Base-by-base conservation (phyloP, 192 early-diverging fungal species). In the Martensiomyces pterosporus region DNA sequence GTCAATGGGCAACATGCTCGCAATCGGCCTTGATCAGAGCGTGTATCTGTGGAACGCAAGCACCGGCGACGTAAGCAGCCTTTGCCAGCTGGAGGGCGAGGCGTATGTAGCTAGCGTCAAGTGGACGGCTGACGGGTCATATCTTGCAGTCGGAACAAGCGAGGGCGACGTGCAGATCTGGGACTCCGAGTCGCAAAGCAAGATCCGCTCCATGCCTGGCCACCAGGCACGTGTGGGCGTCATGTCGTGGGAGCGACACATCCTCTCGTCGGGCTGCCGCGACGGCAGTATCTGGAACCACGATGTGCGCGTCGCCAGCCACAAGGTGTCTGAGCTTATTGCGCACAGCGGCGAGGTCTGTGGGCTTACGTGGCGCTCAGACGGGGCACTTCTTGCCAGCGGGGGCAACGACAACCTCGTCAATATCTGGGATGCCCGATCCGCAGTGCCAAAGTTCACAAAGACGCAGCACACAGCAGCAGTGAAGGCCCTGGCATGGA, bases 371-470 rank as follows among this genome's bases (percentile, higher is more conserved):
- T 97, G 96, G 94, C 79, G 82, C 39, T 49, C 67, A 10, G 88
- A 96, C 50, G 89, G 88, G 21, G 61, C 54, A 0, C 66, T 80
- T n/a, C 75, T 97, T 8, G 94, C 96, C 2, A 90, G 86, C 49
- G 96, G 96, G 15, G 93, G 92, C 6, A 97, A 97, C 67, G 96
- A 99, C 60, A 94, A 93, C 55, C 41, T 85, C 46, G 80, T 97
- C 17, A 79, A 95, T 45, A 79, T 98, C 23, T 96, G 90, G 90
- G 93, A 98, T 53, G 70, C 77, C 21, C 76, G 83, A 12, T 64
- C 60, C n/a, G 59, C 55, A 0, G 72, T 60, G n/a, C 90, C 93
- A 42, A 79, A 80, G 24, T 82, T 76, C 52, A 81, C 75, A 13
- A 83, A 89, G 46, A 69, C 72, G 1, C 81, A 86, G 39, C 96